Percentiles rank a stretch among this genome's conserved stretches.
Evolutionary conservation across 495 filamentous ascomycete species (phyloP).

Genomic region (Cudoniella acicularis): DNA sequence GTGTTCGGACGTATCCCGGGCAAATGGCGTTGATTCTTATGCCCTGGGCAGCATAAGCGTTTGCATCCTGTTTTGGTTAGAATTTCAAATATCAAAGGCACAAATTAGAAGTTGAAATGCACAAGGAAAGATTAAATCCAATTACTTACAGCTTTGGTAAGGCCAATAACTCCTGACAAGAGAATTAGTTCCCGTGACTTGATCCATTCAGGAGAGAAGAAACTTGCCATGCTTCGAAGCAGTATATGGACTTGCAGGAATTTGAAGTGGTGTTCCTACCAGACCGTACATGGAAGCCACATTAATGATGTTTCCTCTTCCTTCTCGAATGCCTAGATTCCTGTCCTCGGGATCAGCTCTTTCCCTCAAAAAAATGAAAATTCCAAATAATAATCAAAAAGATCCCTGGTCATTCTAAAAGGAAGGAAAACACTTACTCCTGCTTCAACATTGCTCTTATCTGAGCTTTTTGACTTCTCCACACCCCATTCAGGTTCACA

Average conservation of each 20-base stretch:
- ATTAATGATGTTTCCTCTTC: slow-evolving; percentile 63
- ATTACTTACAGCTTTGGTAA: slow-evolving; percentile 36
- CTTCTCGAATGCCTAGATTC: slow-evolving; percentile 51
- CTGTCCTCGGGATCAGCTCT: background rate
- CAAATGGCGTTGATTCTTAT: slow-evolving; percentile 51
- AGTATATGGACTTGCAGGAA: slow-evolving; percentile 33
- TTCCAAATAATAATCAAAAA: too few species aligned
- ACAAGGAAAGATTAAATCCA: background rate
- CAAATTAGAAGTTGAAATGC: background rate
- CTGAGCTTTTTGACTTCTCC: slow-evolving; percentile 43
- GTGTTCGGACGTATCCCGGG: slow-evolving; percentile 42
- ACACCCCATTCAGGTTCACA: slow-evolving; percentile 46
- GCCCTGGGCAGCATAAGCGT: slow-evolving; percentile 36
- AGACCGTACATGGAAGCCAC: slow-evolving; percentile 64
- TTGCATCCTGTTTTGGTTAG: too few species aligned
- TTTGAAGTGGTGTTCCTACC: slow-evolving; percentile 38
- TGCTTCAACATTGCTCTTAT: slow-evolving; percentile 45
- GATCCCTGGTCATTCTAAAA: background rate
- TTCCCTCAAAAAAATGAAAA: background rate
- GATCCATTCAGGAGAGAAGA: background rate
- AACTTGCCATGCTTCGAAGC: slow-evolving; percentile 43
- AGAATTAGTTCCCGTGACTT: background rate
- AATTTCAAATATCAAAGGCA: slow-evolving; percentile 7
- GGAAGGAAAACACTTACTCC: slow-evolving; percentile 27
- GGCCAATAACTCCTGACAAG: slow-evolving; percentile 24